These are phyloP conservation scores for Cladosporium sp. DNA, from an alignment of 2,329 filamentous ascomycete genomes.

Conservation along the genomic window DNA sequence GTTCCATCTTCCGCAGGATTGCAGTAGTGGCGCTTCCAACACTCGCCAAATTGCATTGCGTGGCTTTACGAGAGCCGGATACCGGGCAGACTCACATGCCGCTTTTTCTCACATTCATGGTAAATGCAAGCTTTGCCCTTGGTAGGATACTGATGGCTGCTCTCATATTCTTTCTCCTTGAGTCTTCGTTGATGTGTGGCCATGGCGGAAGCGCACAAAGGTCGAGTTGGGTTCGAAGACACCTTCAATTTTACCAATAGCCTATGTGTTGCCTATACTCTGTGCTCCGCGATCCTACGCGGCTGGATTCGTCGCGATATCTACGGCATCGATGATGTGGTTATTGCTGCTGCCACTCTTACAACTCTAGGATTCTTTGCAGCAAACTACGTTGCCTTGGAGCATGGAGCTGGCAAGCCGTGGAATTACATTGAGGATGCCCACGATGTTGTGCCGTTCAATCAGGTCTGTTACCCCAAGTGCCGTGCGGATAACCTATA, in stretches of 20 bases:
- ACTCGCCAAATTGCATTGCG: not conserved
- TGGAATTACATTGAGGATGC: not conserved
- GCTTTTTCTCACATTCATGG: not conserved
- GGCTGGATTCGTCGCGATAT: slow-evolving; percentile 18
- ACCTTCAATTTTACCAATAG: slow-evolving; percentile 20
- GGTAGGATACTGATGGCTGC: not conserved
- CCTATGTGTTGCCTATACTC: slow-evolving; percentile 21
- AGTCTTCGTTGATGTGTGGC: not conserved
- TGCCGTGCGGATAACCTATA: not conserved
- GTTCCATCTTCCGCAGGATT: not conserved
- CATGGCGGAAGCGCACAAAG: slow-evolving; percentile 6
- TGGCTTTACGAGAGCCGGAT: not conserved
- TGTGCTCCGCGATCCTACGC: slow-evolving; percentile 18
- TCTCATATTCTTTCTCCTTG: not conserved
- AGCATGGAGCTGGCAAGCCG: slow-evolving; percentile 17
- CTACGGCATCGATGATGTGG: slow-evolving; percentile 19
- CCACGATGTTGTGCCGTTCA: not conserved
- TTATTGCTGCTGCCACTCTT: slow-evolving; percentile 17
- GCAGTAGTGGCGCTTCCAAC: not conserved
- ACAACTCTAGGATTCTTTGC: slow-evolving; percentile 13
- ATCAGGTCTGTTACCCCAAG: not conserved
- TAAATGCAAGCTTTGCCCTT: not conserved
- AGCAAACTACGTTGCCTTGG: slow-evolving; percentile 17
- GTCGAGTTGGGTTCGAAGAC: slow-evolving; percentile 19
- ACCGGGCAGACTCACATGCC: not conserved